Evolutionary conservation across 441 rosid genomes (phyloP).

Genomic region (Brassica hybrid): DNA sequence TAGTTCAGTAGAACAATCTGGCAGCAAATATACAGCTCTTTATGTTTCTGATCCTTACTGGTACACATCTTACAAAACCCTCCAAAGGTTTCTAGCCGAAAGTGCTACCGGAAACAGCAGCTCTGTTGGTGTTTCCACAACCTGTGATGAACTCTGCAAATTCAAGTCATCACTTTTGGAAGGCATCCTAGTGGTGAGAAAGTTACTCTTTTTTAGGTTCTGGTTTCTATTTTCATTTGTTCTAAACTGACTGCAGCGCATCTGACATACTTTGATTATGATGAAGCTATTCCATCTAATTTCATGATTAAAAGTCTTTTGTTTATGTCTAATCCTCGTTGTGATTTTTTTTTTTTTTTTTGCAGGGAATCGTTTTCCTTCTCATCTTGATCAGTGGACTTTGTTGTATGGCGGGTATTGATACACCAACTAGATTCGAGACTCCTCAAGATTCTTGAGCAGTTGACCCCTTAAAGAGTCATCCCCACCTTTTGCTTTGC

Average conservation of each 20-base stretch:
- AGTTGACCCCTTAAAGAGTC: conserved; percentile 33
- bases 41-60: conserved; percentile 79
- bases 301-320: conserved; percentile 30
- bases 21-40: conserved; percentile 72
- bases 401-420: too few species aligned
- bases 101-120: conserved; percentile 50
- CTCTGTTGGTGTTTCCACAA: conserved; percentile 40
- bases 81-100: conserved; percentile 87
- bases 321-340: conserved; percentile 32
- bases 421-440: too few species aligned
- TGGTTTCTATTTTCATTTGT: not conserved
- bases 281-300: conserved; percentile 7
- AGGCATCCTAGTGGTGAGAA: conserved; percentile 83
- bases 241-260: not conserved
- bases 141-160: conserved; percentile 82
- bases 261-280: not conserved
- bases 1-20: conserved; percentile 64
- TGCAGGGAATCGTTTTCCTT: too few species aligned
- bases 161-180: conserved; percentile 86
- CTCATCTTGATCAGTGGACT: too few species aligned
- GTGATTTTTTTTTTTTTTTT: conserved; percentile 19
- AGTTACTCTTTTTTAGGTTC: conserved; percentile 11
- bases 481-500: conserved; percentile 23
- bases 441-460: too few species aligned
- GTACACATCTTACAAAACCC: conserved; percentile 63